A percentile compares a stretch with the other conserved stretches of the same genome.
Evolutionary conservation across 192 early-diverging fungal species (phyloP).

Genomic region (Linnemannia elongata): DNA sequence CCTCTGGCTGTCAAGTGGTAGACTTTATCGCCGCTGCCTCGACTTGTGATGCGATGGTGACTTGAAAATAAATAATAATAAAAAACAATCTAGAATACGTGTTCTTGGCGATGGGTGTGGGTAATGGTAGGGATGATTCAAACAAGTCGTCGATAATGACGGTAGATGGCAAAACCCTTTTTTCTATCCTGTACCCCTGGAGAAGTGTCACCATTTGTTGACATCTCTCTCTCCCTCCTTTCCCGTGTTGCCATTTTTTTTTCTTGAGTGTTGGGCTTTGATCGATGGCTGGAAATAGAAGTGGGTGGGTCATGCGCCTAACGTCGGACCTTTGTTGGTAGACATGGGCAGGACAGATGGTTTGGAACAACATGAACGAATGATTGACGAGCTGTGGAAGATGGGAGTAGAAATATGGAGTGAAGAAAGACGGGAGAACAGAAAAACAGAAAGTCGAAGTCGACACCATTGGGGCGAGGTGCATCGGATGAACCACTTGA

Average conservation of each 20-base stretch:
- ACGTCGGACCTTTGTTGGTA: neutral
- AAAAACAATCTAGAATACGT: neutral
- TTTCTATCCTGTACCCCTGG: neutral
- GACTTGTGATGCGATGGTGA: neutral
- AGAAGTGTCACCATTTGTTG: neutral
- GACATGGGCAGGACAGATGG: too few species aligned
- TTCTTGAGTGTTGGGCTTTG: neutral
- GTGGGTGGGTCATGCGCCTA: neutral
- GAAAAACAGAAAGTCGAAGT: too few species aligned
- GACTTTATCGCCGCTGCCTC: neutral
- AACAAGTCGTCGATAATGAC: neutral
- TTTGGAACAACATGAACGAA: neutral
- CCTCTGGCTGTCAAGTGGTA: slow-evolving; percentile 90
- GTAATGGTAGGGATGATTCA: neutral
- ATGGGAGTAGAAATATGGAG: neutral
- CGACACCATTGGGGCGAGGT: too few species aligned
- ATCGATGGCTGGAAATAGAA: neutral
- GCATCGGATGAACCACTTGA: too few species aligned
- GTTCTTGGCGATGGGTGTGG: neutral
- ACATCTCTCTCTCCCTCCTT: neutral
- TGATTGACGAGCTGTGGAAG: neutral
- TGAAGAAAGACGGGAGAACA: too few species aligned
- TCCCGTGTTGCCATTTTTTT: too few species aligned
- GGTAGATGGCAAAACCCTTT: neutral
- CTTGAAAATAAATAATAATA: neutral